Evolutionary conservation across 768 basidiomycete genomes (phyloP), one percentile per base, ranked within the genome.

Genomic region (Krasilnikovozyma curviuscula): DNA sequence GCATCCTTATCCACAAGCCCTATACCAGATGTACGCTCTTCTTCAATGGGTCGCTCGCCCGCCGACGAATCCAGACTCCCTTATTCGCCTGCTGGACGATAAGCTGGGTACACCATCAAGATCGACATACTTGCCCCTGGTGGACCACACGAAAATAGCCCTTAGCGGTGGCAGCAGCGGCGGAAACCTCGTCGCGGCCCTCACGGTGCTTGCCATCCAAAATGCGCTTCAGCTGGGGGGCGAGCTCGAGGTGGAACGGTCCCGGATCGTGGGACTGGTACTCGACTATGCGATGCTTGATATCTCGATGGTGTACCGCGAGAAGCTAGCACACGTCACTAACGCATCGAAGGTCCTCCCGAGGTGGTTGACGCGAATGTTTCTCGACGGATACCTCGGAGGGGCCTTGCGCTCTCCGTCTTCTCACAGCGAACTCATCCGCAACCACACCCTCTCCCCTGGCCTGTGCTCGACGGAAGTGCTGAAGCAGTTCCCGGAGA

Each of bases 221-320:
- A 34, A 41, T 14, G 35, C 33, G 19, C n/a, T n/a, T n/a, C n/a
- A n/a, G n/a, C n/a, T n/a, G n/a, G n/a, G n/a, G n/a, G n/a, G n/a
- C n/a, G n/a, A n/a, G n/a, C n/a, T n/a, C n/a, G n/a, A n/a, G n/a
- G n/a, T n/a, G n/a, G n/a, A n/a, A n/a, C n/a, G n/a, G n/a, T 21
- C 49, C 27, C 35, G 24, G 35, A 33, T 50, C 12, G 43, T 50
- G 14, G 49, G 49, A 2, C 42, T 50, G n/a, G 49, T 14, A 0
- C 21, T 50, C 5, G 23, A 44, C n/a, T 50, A 50, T 44, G 49
- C 49, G 29, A 50, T 50, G 49, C 28, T 50, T 9, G 49, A 50
- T 31, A 35, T 50, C 8, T 43, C 49, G 4, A 44, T 50, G 25
- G 43, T 44, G 7, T 50, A 43, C 25, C 49, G 46, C 19, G 49